Conservation (phyloP, 306 rosid genomes). For the Quercus ilex region DNA sequence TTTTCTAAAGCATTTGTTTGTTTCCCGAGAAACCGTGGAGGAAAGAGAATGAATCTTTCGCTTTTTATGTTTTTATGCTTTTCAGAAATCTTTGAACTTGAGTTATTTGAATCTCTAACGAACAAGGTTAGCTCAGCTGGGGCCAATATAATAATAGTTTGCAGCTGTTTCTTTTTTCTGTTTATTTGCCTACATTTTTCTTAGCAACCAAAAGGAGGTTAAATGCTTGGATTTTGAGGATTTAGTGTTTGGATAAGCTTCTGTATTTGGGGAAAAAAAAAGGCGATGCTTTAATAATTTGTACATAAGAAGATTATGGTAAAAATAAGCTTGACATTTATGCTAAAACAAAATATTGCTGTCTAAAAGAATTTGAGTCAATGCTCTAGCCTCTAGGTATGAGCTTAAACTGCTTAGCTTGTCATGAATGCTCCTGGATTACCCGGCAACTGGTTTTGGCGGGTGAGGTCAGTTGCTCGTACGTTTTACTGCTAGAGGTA, state of each 20-base stretch:
- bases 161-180: neutral
- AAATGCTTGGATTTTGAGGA: neutral
- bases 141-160: constrained; percentile 1
- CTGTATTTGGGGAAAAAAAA: too few relatives aligned
- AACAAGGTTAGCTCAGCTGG: neutral
- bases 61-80: neutral
- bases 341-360: too few relatives aligned
- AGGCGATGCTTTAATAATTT: too few relatives aligned
- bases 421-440: too few relatives aligned
- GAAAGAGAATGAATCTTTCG: neutral
- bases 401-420: too few relatives aligned
- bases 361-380: too few relatives aligned
- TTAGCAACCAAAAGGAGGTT: constrained; percentile 2
- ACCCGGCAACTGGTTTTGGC: too few relatives aligned
- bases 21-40: neutral
- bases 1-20: constrained; percentile 5
- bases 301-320: too few relatives aligned
- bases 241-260: neutral
- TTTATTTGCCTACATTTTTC: neutral
- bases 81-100: neutral
- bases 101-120: neutral
- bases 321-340: too few relatives aligned
- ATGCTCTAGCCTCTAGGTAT: too few relatives aligned
- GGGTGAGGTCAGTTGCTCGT: too few relatives aligned
- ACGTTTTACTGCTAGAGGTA: too few relatives aligned